Percentiles rank a stretch among this genome's conserved stretches.
Conservation (phyloP, 2,329 filamentous ascomycete species). For the Botrytis deweyae region DNA sequence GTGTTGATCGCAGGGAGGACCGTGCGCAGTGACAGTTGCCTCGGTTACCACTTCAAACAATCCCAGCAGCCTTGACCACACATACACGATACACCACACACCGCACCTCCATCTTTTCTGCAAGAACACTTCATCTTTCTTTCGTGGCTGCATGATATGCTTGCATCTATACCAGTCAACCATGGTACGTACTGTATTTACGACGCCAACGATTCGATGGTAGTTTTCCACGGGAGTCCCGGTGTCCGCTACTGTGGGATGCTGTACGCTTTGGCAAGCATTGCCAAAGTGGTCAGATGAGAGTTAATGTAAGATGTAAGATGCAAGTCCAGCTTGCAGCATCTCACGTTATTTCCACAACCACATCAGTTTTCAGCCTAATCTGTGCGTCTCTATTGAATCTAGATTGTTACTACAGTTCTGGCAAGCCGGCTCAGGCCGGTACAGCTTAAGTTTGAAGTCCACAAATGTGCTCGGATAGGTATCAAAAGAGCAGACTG, state of each 20-base stretch:
- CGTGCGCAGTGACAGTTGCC: not conserved
- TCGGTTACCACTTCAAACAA: not conserved
- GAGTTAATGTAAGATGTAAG: not conserved
- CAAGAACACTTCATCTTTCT: slow-evolving; percentile 18
- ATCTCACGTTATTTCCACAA: not conserved
- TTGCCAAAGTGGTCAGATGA: not conserved
- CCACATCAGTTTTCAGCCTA: not conserved
- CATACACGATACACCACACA: not conserved
- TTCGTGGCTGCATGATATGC: not conserved
- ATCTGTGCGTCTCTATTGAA: not conserved
- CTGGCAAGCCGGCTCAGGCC: not conserved
- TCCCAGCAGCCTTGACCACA: not conserved
- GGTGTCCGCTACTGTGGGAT: not conserved
- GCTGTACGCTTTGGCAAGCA: not conserved
- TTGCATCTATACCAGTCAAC: not conserved
- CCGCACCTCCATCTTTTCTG: slow-evolving; percentile 18
- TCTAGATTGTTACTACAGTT: not conserved
- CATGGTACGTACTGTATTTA: not conserved
- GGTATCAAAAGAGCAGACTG: not conserved
- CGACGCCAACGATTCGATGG: not conserved
- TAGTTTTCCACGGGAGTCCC: not conserved
- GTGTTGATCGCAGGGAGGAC: not conserved
- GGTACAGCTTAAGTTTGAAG: not conserved
- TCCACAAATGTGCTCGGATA: not conserved
- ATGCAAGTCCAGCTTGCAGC: slow-evolving; percentile 7